These are phyloP conservation scores for Hylodesmum podocarpum DNA, from an alignment of 306 rosid genomes.

Conservation along the genomic window DNA sequence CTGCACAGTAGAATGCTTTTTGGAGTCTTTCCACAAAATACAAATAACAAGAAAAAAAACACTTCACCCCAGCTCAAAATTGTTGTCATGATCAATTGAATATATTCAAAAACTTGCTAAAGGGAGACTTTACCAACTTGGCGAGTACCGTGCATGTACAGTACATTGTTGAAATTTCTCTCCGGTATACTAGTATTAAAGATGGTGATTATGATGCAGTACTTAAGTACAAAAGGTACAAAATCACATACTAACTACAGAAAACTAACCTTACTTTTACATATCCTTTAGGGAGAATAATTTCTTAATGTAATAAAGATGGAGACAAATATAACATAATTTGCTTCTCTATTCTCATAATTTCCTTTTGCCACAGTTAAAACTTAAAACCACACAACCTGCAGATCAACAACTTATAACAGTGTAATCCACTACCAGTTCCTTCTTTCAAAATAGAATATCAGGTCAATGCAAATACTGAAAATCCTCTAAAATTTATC, in stretches of 20 bases:
- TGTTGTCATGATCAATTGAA: background rate
- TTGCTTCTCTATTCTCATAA: slow-evolving; percentile 8
- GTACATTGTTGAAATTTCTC: background rate
- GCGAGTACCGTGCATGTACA: background rate
- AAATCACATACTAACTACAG: background rate
- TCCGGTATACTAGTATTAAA: background rate
- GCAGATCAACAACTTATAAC: background rate
- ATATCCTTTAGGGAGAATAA: background rate
- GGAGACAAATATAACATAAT: background rate
- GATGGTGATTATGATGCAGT: background rate
- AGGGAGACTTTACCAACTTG: background rate
- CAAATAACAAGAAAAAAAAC: background rate
- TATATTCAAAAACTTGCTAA: background rate
- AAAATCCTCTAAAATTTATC: background rate
- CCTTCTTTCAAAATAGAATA: background rate
- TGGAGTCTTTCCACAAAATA: slow-evolving; percentile 10
- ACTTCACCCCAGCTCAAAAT: background rate
- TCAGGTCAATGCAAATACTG: background rate
- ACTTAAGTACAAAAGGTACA: background rate
- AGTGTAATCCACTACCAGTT: background rate
- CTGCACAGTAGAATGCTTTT: background rate
- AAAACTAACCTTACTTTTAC: background rate
- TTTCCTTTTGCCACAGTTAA: background rate
- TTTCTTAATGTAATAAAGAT: background rate
- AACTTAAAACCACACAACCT: background rate